Evolutionary conservation across 371 early-diverging fungal genomes (phyloP), one percentile per base, ranked within the genome.

Genomic region (Syncephalastrum sp.): DNA sequence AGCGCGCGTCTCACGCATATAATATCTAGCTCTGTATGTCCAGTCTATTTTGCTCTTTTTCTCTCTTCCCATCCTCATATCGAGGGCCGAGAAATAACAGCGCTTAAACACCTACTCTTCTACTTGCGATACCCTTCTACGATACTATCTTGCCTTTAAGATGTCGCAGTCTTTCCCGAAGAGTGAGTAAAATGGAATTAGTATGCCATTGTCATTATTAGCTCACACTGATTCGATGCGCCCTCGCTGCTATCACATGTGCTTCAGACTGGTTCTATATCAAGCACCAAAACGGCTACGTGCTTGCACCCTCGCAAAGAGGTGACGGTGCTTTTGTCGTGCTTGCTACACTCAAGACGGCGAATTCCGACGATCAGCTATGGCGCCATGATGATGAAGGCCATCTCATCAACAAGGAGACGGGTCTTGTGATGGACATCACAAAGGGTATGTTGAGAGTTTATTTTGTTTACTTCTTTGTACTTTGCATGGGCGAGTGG

Each of bases 201-300:
- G 10, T 33, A 33, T 10, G 38, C 0, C 38, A 2, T 5, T 33
- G 38, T 33, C 38, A 33, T 33, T 6, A 33, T 33, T 8, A 33
- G 38, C 38, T 33, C 38, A 33, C 38, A 33, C 38, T 10, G 8
- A 5, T 10, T 10, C 12, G 38, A 8, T 33, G 38, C 38, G 38
- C 10, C 38, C 38, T 33, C 38, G 6, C 38, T 53, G 41, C 23
- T 51, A 50, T 16, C 54, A 62, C 59, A 43, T 82, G 79, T 64
- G 79, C 81, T 46, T 60, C 72, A 56, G 76, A 73, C 54, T 82
- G 82, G 79, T 83, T 85, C 61, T 85, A 77, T 67, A 81, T 85
- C 65, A 85, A 82, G 61, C 81, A 82, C 25, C 60, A 57, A 46
- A 79, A 80, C 23, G 76, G 74, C 53, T 74, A 76, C 48, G 81